These are phyloP conservation scores for Ramaria sp. DNA, from an alignment of 768 basidiomycete species.

Conservation along the genomic window DNA sequence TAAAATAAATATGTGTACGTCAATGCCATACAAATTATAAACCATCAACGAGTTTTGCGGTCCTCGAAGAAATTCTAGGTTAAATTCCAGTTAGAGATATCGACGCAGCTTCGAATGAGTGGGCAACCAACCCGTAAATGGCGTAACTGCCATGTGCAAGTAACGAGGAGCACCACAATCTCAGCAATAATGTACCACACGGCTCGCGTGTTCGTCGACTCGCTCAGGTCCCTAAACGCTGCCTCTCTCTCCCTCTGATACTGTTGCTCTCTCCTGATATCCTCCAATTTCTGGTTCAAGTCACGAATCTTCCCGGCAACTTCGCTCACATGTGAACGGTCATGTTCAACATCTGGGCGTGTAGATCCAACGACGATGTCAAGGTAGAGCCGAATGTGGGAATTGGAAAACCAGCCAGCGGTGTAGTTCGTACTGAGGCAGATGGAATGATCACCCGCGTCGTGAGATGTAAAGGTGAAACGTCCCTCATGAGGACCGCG, in stretches of 20 bases:
- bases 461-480: slow-evolving; percentile 97
- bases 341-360: slow-evolving; percentile 78
- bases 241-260: slow-evolving; percentile 95
- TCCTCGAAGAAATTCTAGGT: slow-evolving; percentile 7
- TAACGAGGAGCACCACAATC: slow-evolving; percentile 71
- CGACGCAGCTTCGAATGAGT: not conserved
- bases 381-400: slow-evolving; percentile 90
- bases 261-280: slow-evolving; percentile 90
- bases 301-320: slow-evolving; percentile 80
- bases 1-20: not conserved
- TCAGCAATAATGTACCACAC: slow-evolving; percentile 93
- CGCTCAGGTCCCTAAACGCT: slow-evolving; percentile 81
- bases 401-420: slow-evolving; percentile 67
- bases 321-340: slow-evolving; percentile 76
- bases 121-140: slow-evolving; percentile 68
- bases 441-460: slow-evolving; percentile 93
- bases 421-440: slow-evolving; percentile 92
- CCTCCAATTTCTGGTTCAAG: slow-evolving; percentile 86
- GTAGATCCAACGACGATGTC: slow-evolving; percentile 88
- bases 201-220: slow-evolving; percentile 81
- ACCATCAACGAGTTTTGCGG: not conserved
- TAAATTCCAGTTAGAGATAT: no score
- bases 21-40: not conserved
- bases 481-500: slow-evolving; percentile 83
- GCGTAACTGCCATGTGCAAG: slow-evolving; percentile 88